Conservation (phyloP, 257 asterid genomes). For the Plantago major region DNA sequence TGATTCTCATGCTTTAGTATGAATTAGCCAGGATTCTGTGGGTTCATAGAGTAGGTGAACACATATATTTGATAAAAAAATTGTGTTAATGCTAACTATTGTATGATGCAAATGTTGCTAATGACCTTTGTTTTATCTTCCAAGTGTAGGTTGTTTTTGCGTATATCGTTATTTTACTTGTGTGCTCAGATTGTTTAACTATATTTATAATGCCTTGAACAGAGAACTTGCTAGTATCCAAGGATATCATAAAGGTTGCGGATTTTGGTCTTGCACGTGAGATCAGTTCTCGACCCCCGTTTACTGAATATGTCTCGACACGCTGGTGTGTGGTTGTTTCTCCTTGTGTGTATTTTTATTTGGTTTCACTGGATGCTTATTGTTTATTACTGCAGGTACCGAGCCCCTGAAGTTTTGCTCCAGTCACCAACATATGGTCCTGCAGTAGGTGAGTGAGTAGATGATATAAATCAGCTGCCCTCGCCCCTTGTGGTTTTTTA, state of each 20-base stretch:
- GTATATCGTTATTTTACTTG: not conserved
- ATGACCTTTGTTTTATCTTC: too few relatives aligned
- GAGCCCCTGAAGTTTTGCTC: constrained; percentile 72
- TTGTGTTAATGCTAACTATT: too few relatives aligned
- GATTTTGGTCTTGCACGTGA: constrained; percentile 75
- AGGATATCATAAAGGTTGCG: constrained; percentile 52
- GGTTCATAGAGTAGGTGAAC: too few relatives aligned
- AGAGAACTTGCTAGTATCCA: constrained; percentile 55
- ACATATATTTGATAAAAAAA: too few relatives aligned
- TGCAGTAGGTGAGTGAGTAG: constrained; percentile 60
- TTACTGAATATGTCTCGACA: constrained; percentile 64
- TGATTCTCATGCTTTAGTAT: too few relatives aligned
- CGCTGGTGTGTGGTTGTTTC: constrained; percentile 47
- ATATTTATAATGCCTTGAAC: constrained; percentile 9
- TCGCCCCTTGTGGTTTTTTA: constrained; percentile 4
- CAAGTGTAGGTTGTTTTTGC: not conserved
- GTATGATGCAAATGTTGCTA: too few relatives aligned
- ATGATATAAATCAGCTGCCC: constrained; percentile 9
- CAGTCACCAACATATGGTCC: constrained; percentile 57
- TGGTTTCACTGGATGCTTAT: constrained; percentile 10
- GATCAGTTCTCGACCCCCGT: constrained; percentile 57
- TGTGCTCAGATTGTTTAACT: not conserved
- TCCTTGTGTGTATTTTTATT: constrained; percentile 4
- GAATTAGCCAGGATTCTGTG: too few relatives aligned
- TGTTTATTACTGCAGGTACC: constrained; percentile 41